phyloP scores from a whole-genome alignment of 345 rosid species.

The Brassica nigra region DNA sequence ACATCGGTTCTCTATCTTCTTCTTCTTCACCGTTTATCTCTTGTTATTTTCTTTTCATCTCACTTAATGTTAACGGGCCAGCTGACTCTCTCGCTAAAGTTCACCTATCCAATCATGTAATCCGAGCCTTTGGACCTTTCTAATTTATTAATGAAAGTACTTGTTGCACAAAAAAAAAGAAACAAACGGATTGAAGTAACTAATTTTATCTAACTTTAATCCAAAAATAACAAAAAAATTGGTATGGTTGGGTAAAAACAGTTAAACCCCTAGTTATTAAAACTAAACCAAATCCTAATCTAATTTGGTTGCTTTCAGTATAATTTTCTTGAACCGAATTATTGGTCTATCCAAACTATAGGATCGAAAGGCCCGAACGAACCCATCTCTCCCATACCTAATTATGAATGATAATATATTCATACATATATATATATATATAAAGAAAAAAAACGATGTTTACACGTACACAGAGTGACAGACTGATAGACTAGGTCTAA shows the following conservation, averaged over 20 bases:
- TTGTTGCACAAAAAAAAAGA: not conserved
- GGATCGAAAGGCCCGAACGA: not conserved
- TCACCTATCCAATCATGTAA: no score
- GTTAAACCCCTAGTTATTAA: not conserved
- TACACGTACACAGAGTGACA: constrained; percentile 14
- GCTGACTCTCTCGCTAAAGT: no score
- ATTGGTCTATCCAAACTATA: not conserved
- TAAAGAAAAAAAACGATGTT: not conserved
- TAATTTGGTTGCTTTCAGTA: not conserved
- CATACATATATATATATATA: not conserved
- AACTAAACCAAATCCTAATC: not conserved
- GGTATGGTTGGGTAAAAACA: not conserved
- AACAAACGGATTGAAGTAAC: not conserved
- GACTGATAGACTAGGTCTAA: not conserved
- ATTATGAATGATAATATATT: not conserved
- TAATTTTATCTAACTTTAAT: not conserved
- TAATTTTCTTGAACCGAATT: not conserved
- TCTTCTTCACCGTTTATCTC: no score
- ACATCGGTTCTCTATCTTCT: no score
- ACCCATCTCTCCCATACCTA: not conserved
- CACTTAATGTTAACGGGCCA: no score
- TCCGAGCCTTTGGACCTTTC: no score
- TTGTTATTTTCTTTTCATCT: no score
- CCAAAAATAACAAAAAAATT: not conserved
- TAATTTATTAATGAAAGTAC: no score